Base-by-base conservation (phyloP, 257 asterid genomes). In the Plantago elongata region DNA sequence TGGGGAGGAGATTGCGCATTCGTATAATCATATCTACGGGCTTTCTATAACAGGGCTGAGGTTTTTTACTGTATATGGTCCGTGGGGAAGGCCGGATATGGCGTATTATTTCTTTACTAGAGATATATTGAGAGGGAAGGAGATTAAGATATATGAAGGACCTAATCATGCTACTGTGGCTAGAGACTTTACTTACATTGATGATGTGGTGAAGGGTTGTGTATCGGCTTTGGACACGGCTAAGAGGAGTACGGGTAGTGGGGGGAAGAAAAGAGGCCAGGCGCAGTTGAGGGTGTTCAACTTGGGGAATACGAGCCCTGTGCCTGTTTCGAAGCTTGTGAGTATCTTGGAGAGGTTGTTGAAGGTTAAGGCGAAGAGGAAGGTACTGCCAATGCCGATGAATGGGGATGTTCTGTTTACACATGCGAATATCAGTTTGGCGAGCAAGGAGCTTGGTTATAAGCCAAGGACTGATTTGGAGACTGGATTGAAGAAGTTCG, bases 61-160 rank as follows among this genome's bases (percentile, higher is more conserved):
- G 0, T 85, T 88, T 45, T 88, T 88, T 74, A 88, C 96, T 0
- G 96, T 88, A 13, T 88, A 83, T 46, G 96, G 96, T n/a, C 96
- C 95, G 0, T 85, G 95, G 96, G 96, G 96, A 7, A 73, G 96
- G 69, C 96, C 96, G 0, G 96, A 88, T 40, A 88, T 88, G 96
- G 95, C 95, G 2, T 88, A 88, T 58, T 88, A 74, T 55, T 85
- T 82, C 84, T 88, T 88, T 51, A 88, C 96, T 0, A 88, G 73
- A 71, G 95, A 88, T 72, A 88, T 88, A 13, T 58, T 88, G 63
- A 76, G 77, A 61, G 83, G 96, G 12, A 88, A 88, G 47, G 86
- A 79, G 78, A 88, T 88, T 10, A 81, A 72, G 77, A 79, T 88
- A 7, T 88, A 78, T 29, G 92, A 88, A 63, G 90, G 87, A 45